Evolutionary conservation across 768 basidiomycete genomes (phyloP).

Genomic region (Erythrobasidium yunnanense): DNA sequence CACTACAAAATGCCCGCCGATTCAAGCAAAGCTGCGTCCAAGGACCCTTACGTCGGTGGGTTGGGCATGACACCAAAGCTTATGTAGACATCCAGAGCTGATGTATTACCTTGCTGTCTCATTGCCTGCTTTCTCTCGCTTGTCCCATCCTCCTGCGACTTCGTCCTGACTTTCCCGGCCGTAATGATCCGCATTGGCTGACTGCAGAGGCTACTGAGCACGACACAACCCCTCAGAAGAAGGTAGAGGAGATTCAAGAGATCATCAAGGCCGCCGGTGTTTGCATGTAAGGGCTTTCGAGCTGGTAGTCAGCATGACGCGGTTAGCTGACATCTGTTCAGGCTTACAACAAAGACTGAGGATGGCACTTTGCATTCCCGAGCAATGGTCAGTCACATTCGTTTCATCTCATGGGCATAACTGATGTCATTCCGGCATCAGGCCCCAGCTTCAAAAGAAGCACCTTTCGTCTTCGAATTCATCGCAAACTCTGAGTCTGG

Average conservation of each 20-base stretch:
- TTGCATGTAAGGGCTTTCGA: too few relatives aligned
- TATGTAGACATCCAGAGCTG: neutral
- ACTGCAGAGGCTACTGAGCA: slow-evolving; percentile 19
- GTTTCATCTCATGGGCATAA: too few relatives aligned
- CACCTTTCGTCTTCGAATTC: slow-evolving; percentile 36
- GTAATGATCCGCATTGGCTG: too few relatives aligned
- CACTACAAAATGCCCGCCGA: slow-evolving; percentile 27
- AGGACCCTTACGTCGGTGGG: slow-evolving; percentile 23
- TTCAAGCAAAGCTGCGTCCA: slow-evolving; percentile 20
- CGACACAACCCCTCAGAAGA: slow-evolving; percentile 11
- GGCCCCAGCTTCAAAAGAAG: slow-evolving; percentile 32
- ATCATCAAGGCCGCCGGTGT: slow-evolving; percentile 16
- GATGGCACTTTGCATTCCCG: slow-evolving; percentile 28
- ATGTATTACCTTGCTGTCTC: neutral
- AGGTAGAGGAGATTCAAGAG: slow-evolving; percentile 24
- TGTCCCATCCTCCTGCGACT: neutral
- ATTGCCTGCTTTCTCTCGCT: neutral
- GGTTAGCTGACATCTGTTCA: too few relatives aligned
- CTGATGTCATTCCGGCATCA: too few relatives aligned
- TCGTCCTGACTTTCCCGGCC: neutral
- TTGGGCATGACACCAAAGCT: neutral
- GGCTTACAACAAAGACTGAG: slow-evolving; percentile 29
- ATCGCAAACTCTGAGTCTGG: slow-evolving; percentile 36
- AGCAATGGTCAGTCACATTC: neutral
- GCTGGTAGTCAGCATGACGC: too few relatives aligned